These are phyloP conservation scores for Neopestalotiopsis rosae DNA, from an alignment of 2,329 filamentous ascomycete genomes.

Conservation along the genomic window DNA sequence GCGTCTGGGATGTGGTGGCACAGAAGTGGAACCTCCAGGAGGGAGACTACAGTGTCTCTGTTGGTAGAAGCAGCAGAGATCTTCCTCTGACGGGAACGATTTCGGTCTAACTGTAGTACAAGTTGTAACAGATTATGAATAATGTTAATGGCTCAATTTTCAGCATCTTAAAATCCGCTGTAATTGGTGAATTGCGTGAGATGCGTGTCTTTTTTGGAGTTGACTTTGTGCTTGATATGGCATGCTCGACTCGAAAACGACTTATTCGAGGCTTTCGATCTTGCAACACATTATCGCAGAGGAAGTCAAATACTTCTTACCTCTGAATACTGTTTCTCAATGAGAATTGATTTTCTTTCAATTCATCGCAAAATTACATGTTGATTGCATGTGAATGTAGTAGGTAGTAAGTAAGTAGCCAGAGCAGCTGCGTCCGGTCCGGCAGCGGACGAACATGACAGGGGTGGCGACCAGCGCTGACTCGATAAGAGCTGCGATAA, in stretches of 20 bases:
- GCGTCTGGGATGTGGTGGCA: slow-evolving; percentile 51
- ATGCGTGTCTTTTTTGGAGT: no score
- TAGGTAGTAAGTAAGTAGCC: background rate
- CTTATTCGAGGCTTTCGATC: no score
- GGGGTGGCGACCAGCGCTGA: background rate
- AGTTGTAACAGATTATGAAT: background rate
- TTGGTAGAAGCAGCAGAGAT: slow-evolving; percentile 37
- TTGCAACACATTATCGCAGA: no score
- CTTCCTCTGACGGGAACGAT: slow-evolving; percentile 21
- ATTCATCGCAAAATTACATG: no score
- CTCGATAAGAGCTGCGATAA: slow-evolving; percentile 18
- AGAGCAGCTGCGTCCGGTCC: slow-evolving; percentile 1
- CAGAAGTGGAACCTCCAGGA: slow-evolving; percentile 47
- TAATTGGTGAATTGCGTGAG: no score
- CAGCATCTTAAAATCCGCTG: background rate
- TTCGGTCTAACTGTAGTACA: background rate
- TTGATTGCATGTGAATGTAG: background rate
- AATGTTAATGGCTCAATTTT: background rate
- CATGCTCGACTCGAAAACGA: no score
- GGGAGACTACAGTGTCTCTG: slow-evolving; percentile 35
- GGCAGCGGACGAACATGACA: background rate
- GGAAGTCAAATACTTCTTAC: no score
- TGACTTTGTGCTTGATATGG: no score
- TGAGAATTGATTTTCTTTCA: no score
- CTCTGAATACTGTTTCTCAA: no score